These are phyloP conservation scores for Ophiostoma sp. DNA, from an alignment of 2,329 filamentous ascomycete genomes.

Conservation along the genomic window DNA sequence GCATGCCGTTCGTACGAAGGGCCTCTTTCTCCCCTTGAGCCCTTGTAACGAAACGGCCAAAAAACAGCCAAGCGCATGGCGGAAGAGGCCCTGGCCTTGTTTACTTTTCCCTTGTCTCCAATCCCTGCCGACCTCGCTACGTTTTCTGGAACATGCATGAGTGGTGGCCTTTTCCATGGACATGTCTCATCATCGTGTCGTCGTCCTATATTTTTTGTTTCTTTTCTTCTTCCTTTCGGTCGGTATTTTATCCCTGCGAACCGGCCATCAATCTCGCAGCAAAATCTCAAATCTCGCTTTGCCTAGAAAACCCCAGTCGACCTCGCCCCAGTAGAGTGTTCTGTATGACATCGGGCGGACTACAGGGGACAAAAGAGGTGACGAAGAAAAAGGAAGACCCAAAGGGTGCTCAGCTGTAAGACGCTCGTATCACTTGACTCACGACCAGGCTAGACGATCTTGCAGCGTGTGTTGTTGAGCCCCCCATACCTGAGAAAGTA, in stretches of 20 bases:
- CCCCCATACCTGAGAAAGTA: not conserved
- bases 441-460: slow-evolving; percentile 14
- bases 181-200: not conserved
- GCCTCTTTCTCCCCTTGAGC: too few relatives aligned
- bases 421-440: not conserved
- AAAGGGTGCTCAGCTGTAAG: not conserved
- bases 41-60: not conserved
- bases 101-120: not conserved
- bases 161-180: not conserved
- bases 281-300: slow-evolving; percentile 4
- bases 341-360: not conserved
- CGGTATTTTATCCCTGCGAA: not conserved
- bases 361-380: not conserved
- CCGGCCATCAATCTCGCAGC: slow-evolving; percentile 3
- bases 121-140: slow-evolving; percentile 19
- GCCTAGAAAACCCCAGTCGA: not conserved
- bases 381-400: not conserved
- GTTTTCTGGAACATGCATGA: slow-evolving; percentile 24
- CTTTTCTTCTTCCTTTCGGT: not conserved
- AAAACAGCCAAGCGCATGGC: not conserved
- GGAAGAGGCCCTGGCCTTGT: not conserved
- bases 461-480: not conserved
- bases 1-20: slow-evolving; percentile 8
- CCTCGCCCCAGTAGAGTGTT: not conserved
- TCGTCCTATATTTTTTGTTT: not conserved